Base-by-base conservation (phyloP, 2,329 filamentous ascomycete genomes). In the Xylaria sp. region DNA sequence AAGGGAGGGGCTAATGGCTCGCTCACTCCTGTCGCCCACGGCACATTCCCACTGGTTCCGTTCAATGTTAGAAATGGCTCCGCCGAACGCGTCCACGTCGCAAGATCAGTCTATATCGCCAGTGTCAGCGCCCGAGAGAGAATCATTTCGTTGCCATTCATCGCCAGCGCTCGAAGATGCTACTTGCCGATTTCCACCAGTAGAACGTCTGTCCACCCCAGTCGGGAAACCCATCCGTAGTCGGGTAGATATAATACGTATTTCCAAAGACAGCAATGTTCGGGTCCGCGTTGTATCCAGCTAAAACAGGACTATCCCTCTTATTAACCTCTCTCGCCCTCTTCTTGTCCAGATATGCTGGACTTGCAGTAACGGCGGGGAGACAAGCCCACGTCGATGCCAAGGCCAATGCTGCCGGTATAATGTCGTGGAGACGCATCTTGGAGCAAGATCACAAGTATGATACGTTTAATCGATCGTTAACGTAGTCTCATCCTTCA, bases 21-120 rank as follows among this genome's bases (percentile, higher is more conserved):
- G 62, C 70, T 70, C 68, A 72, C 72, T 69, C 90, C 90, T 0
- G 82, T 85, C 0, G 88, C 88, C 90, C 90, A 91, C 1, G 88
- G 88, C 0, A 91, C 84, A 66, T 90, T 85, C 12, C 84, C 83
- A 28, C 75, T 77, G 0, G 79, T 77, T n/a, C 83, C 83, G 51
- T 85, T 80, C 1, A 86, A 80, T 0, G 79, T 81, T 23, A 86
- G 79, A 71, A 86, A 81, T 0, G 84, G 83, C 15, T 82, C 60
- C 0, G 78, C 74, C 2, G 80, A 77, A 28, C 82, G 79, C 1
- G 78, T 81, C 84, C 84, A 86, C 20, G 75, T 71, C 0, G 80
- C 79, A 1, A 86, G 79, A 64, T 86, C 79, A 3, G 72, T 70
- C 72, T 74, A 51, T 63, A 25, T 23, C 18, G 12, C 7, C 34